These are phyloP conservation scores for Ophiocordyceps unilateralis DNA, from an alignment of 2,329 filamentous ascomycete genomes.

Conservation along the genomic window DNA sequence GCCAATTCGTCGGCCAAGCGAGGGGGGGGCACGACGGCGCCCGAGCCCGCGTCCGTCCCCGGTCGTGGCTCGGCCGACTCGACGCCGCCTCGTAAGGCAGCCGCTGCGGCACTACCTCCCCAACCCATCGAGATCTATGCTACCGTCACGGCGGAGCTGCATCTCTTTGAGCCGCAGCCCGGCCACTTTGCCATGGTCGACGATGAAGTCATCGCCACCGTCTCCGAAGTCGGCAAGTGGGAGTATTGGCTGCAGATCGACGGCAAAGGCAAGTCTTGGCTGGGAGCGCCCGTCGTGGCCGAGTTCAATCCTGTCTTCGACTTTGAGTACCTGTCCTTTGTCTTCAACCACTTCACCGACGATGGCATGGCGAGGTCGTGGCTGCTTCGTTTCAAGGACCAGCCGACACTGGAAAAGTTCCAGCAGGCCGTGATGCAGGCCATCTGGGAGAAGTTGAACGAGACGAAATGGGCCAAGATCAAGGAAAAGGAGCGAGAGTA, in stretches of 20 bases:
- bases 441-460: constrained; percentile 89
- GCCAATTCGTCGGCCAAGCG: constrained; percentile 29
- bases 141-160: constrained; percentile 66
- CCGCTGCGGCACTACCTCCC: no score
- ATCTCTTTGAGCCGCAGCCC: constrained; percentile 80
- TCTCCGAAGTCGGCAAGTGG: constrained; percentile 80
- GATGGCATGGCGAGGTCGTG: constrained; percentile 90
- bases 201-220: constrained; percentile 53
- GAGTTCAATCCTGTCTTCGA: constrained; percentile 98
- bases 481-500: constrained; percentile 91
- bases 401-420: constrained; percentile 64
- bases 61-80: background rate
- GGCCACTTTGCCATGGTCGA: constrained; percentile 77
- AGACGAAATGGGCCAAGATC: constrained; percentile 83
- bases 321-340: constrained; percentile 96
- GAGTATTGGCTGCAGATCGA: constrained; percentile 88
- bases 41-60: constrained; percentile 1
- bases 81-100: background rate
- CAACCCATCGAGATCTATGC: constrained; percentile 55
- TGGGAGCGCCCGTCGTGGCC: constrained; percentile 68
- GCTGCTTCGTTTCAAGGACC: constrained; percentile 82
- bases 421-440: constrained; percentile 91
- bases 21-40: background rate
- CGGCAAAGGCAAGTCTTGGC: constrained; percentile 60
- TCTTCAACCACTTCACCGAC: constrained; percentile 89